phyloP scores from a whole-genome alignment of 768 basidiomycete species.

The Leucosporidium scottii region DNA sequence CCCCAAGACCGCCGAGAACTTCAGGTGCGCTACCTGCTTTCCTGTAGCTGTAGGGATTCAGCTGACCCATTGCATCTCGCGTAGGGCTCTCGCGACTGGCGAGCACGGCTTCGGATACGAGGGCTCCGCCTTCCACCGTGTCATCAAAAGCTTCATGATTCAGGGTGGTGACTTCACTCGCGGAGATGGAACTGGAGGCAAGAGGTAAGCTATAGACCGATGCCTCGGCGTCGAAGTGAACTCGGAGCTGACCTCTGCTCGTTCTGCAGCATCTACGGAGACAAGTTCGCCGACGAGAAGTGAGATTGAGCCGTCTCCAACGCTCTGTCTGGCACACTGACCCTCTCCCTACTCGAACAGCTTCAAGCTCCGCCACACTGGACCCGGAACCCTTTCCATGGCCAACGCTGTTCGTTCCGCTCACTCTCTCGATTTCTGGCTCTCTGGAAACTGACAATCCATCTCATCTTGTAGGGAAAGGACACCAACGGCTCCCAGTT shows the following conservation, averaged over 20 bases:
- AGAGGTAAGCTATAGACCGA: slow-evolving; percentile 41
- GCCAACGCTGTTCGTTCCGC: slow-evolving; percentile 54
- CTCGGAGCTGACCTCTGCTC: background rate
- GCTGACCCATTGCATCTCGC: background rate
- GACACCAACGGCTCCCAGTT: slow-evolving; percentile 32
- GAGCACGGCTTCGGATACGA: slow-evolving; percentile 82
- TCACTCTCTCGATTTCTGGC: slow-evolving; percentile 57
- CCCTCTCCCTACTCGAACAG: slow-evolving; percentile 38
- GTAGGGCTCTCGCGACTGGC: slow-evolving; percentile 67
- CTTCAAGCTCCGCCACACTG: slow-evolving; percentile 92
- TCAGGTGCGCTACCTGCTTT: slow-evolving; percentile 48
- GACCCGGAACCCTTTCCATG: slow-evolving; percentile 80
- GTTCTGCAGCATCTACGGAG: slow-evolving; percentile 66
- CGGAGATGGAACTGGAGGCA: slow-evolving; percentile 78
- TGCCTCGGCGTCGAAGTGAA: background rate
- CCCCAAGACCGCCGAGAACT: slow-evolving; percentile 83
- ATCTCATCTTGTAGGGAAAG: background rate
- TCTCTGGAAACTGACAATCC: slow-evolving; percentile 4
- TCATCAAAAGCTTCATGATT: slow-evolving; percentile 51
- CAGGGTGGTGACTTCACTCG: slow-evolving; percentile 97
- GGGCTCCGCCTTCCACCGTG: slow-evolving; percentile 79
- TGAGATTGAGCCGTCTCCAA: slow-evolving; percentile 33
- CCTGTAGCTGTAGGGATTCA: background rate
- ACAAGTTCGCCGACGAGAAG: slow-evolving; percentile 88
- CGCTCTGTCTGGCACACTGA: too few species aligned